Conservation (phyloP, 139 green algal genomes). For the Mychonastes homosphaera region DNA sequence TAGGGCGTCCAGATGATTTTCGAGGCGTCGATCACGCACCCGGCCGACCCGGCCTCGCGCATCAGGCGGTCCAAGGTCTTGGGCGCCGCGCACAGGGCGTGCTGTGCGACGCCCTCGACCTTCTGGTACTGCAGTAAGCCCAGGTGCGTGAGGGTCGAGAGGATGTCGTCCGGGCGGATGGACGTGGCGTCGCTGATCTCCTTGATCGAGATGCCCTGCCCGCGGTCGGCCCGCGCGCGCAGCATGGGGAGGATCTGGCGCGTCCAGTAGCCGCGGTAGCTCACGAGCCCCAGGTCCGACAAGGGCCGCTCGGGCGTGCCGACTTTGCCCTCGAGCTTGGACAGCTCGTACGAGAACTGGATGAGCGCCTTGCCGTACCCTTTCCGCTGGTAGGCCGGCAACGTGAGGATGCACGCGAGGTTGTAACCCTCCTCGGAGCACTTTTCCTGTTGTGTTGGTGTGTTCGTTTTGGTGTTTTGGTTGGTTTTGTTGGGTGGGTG, state of each 20-base stretch:
- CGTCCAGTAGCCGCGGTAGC: conserved; percentile 95
- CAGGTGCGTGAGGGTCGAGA: conserved; percentile 73
- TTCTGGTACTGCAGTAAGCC: conserved; percentile 70
- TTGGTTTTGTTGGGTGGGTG: too few species aligned
- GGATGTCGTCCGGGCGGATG: conserved; percentile 96
- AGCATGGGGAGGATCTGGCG: conserved; percentile 82
- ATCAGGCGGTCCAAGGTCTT: conserved; percentile 60
- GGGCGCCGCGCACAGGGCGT: conserved; percentile 51
- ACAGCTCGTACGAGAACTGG: conserved; percentile 94
- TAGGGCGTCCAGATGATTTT: conserved; percentile 81
- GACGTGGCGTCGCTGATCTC: conserved; percentile 84
- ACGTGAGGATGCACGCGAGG: conserved; percentile 96
- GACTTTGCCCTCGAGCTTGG: conserved; percentile 94
- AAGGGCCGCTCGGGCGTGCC: conserved; percentile 95
- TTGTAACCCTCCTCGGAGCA: conserved; percentile 88
- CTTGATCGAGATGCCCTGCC: conserved; percentile 75
- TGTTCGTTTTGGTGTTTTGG: too few species aligned
- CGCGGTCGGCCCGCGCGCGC: conserved; percentile 46
- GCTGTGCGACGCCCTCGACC: conserved; percentile 32
- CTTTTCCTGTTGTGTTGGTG: conserved; percentile 66
- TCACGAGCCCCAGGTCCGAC: conserved; percentile 87
- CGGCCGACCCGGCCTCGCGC: conserved; percentile 47
- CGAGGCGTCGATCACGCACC: conserved; percentile 56
- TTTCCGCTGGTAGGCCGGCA: conserved; percentile 95
- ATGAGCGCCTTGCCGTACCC: conserved; percentile 99